Evolutionary conservation across 768 basidiomycete species (phyloP).

Genomic region (Coprinopsis strossmayeri): DNA sequence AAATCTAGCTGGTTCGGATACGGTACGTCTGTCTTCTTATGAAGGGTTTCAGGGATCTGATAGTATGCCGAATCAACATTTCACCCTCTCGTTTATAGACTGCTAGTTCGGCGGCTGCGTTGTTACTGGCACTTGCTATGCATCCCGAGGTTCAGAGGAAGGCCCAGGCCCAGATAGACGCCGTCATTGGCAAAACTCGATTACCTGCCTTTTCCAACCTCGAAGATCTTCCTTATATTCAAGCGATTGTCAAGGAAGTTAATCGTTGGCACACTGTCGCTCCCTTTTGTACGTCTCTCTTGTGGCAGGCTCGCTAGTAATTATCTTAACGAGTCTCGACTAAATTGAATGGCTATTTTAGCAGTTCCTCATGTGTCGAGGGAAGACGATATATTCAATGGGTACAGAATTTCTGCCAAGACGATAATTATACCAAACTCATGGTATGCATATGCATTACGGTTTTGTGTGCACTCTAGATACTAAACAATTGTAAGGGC

Average conservation of each 20-base stretch:
- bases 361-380: slow-evolving; percentile 4
- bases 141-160: slow-evolving; percentile 1
- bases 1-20: slow-evolving; percentile 23
- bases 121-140: neutral
- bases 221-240: slow-evolving; percentile 27
- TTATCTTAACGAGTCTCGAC: too few species aligned
- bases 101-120: neutral
- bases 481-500: too few species aligned
- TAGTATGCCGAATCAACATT: neutral
- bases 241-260: slow-evolving; percentile 25
- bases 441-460: slow-evolving; percentile 7
- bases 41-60: too few species aligned
- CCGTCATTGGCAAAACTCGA: slow-evolving; percentile 19
- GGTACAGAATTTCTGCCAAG: slow-evolving; percentile 11
- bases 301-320: too few species aligned
- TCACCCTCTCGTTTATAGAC: neutral
- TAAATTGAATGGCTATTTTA: too few species aligned
- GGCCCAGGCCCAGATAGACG: slow-evolving; percentile 1
- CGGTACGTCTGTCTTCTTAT: slow-evolving; percentile 16
- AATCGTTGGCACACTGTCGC: slow-evolving; percentile 15
- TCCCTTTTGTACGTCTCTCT: slow-evolving; percentile 3
- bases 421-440: slow-evolving; percentile 11
- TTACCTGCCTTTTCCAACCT: slow-evolving; percentile 30
- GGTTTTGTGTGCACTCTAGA: neutral
- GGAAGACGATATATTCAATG: slow-evolving; percentile 8